phyloP scores from a whole-genome alignment of 306 rosid species.

The Vicia sativa region DNA sequence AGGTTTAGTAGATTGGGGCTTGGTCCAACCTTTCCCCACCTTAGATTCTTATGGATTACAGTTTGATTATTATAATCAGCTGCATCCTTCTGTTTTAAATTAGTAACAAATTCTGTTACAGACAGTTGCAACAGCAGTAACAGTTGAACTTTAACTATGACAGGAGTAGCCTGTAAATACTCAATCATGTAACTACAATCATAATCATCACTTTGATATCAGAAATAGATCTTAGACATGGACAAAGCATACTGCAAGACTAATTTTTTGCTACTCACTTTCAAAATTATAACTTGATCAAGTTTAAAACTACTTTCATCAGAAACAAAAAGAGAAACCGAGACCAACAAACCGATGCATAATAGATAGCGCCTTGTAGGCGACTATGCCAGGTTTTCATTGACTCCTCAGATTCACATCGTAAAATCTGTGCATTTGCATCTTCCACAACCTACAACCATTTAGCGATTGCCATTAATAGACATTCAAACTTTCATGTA shows the following conservation, averaged over 20 bases:
- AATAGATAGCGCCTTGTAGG: slow-evolving; percentile 86
- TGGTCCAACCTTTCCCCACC: slow-evolving; percentile 5
- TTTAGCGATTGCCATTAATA: slow-evolving; percentile 25
- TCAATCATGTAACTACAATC: background rate
- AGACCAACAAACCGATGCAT: slow-evolving; percentile 70
- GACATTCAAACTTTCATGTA: slow-evolving; percentile 18
- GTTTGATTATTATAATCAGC: background rate
- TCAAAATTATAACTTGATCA: slow-evolving; percentile 13
- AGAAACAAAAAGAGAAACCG: background rate
- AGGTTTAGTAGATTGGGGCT: background rate
- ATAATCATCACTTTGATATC: slow-evolving; percentile 8
- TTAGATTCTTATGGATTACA: background rate
- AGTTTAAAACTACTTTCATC: background rate
- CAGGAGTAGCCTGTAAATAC: slow-evolving; percentile 8
- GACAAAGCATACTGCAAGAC: slow-evolving; percentile 27
- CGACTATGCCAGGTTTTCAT: slow-evolving; percentile 82
- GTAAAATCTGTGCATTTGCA: slow-evolving; percentile 72
- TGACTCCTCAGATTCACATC: slow-evolving; percentile 75
- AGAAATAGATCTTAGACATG: slow-evolving; percentile 9
- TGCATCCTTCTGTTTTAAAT: slow-evolving; percentile 7
- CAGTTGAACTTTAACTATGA: background rate
- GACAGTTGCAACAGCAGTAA: slow-evolving; percentile 1
- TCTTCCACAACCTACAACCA: slow-evolving; percentile 85
- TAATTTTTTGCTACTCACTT: slow-evolving; percentile 4
- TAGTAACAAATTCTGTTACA: background rate